Base-by-base conservation (phyloP, 176 grass and related monocot species). In the Poa pratensis region DNA sequence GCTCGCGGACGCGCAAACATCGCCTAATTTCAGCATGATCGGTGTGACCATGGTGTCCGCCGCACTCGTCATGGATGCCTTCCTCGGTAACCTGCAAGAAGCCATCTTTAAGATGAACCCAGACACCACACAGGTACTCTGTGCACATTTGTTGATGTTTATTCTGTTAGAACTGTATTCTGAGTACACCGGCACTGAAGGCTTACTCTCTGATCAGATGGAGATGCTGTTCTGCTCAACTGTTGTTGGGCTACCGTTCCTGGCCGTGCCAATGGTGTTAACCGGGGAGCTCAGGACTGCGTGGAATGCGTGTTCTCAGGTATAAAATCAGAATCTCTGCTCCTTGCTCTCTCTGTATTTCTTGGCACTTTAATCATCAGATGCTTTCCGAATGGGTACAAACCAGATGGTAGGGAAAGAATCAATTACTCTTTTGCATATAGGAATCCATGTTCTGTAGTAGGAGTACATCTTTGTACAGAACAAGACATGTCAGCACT, bases 161-260 rank as follows among this genome's bases (percentile, higher is more conserved):
- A 11, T 60, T 23, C 8, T 50, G 2, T 3, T 10, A 76, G 7
- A 46, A 11, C 3, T 18, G 59, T 10, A 7, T 11, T 18, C 26
- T 4, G 1, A 39, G 8, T 22, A 45, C 7, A 50, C 2, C 78
- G 68, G 43, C 12, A 73, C 30, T 27, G 43, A 28, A 74, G 35
- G 4, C 37, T 11, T 40, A 4, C 22, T 81, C 3, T 23, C 20
- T 26, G n/a, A 49, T 75, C 12, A 98, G 96, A 98, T 98, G 96
- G 96, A 98, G 87, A 94, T 98, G 93, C 20, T 98, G 39, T 98
- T 92, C 84, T 98, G 96, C 90, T 98, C 96, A 9, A 95, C 96
- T 43, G 83, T 94, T 62, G 96, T 95, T 11, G 96, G 96, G 10
- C 78, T 98, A 67, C 96, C 96, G 0, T 95, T 98, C 69, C 81